These are phyloP conservation scores for Plasmodium cynomolgi DNA, from an alignment of 169 alveolate genomes.

Conservation along the genomic window DNA sequence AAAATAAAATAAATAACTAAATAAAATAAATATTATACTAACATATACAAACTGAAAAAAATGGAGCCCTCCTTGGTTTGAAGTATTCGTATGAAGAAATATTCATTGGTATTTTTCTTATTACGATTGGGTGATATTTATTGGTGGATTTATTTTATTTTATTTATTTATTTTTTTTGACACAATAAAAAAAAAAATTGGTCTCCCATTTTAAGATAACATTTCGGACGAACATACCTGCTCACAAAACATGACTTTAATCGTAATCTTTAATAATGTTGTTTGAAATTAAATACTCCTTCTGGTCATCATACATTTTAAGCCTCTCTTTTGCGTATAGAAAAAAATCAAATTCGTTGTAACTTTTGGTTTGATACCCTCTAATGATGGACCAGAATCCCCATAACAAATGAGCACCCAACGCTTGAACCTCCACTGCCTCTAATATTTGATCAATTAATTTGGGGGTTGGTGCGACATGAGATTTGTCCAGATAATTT, in stretches of 20 bases:
- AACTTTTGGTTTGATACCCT: slow-evolving; percentile 66
- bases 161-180: not conserved
- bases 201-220: not conserved
- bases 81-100: not conserved
- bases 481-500: slow-evolving; percentile 69
- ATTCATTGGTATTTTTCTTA: not conserved
- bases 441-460: slow-evolving; percentile 77
- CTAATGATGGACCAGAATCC: slow-evolving; percentile 83
- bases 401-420: slow-evolving; percentile 84
- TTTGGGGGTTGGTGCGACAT: slow-evolving; percentile 43
- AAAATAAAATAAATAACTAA: not conserved
- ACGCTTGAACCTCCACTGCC: slow-evolving; percentile 80
- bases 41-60: slow-evolving; percentile 4
- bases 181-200: not conserved
- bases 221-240: not conserved
- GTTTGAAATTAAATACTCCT: slow-evolving; percentile 35
- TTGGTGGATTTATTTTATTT: not conserved
- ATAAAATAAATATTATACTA: slow-evolving; percentile 10
- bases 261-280: slow-evolving; percentile 53
- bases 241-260: not conserved
- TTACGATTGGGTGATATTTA: not conserved
- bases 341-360: slow-evolving; percentile 78
- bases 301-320: slow-evolving; percentile 53
- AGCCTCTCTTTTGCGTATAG: slow-evolving; percentile 72
- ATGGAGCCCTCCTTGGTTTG: not conserved